Evolutionary conservation across 305 asterid species (phyloP).

Genomic region (Withania somnifera): DNA sequence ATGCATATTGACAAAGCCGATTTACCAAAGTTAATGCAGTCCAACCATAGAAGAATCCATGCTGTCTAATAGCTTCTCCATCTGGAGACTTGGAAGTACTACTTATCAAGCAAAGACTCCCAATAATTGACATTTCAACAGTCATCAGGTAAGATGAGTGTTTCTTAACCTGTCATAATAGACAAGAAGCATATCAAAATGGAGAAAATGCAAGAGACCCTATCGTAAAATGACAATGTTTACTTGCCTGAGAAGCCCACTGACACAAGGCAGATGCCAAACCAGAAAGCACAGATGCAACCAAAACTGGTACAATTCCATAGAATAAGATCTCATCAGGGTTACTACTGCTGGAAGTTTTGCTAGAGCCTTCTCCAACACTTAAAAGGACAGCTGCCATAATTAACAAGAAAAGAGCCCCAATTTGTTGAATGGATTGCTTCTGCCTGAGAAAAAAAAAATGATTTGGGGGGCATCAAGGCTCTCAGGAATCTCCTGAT

Average conservation of each 20-base stretch:
- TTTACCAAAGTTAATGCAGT: constrained; percentile 75
- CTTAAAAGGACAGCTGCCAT: constrained; percentile 82
- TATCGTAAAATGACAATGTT: neutral
- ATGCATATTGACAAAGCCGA: neutral
- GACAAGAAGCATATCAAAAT: neutral
- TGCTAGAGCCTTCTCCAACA: constrained; percentile 89
- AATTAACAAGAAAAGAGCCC: constrained; percentile 83
- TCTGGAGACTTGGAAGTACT: constrained; percentile 90
- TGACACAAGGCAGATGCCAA: constrained; percentile 95
- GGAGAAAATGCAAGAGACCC: neutral
- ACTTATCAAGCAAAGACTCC: constrained; percentile 80
- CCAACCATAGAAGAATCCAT: constrained; percentile 92
- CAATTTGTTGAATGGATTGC: constrained; percentile 85
- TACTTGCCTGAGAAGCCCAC: constrained; percentile 90
- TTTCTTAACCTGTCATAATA: constrained; percentile 67
- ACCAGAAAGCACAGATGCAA: constrained; percentile 95
- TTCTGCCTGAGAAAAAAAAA: constrained; percentile 49
- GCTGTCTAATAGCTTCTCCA: constrained; percentile 62
- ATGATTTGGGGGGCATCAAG: neutral
- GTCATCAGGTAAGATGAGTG: constrained; percentile 88
- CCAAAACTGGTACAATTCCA: constrained; percentile 79
- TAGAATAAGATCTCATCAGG: constrained; percentile 64
- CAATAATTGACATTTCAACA: constrained; percentile 90
- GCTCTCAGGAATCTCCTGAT: neutral
- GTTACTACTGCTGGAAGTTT: constrained; percentile 39